A percentile compares a stretch with the other conserved stretches of the same genome.
These are phyloP conservation scores for Furcasterigmium furcatum DNA, from an alignment of 2,329 filamentous ascomycete species.

Conservation along the genomic window DNA sequence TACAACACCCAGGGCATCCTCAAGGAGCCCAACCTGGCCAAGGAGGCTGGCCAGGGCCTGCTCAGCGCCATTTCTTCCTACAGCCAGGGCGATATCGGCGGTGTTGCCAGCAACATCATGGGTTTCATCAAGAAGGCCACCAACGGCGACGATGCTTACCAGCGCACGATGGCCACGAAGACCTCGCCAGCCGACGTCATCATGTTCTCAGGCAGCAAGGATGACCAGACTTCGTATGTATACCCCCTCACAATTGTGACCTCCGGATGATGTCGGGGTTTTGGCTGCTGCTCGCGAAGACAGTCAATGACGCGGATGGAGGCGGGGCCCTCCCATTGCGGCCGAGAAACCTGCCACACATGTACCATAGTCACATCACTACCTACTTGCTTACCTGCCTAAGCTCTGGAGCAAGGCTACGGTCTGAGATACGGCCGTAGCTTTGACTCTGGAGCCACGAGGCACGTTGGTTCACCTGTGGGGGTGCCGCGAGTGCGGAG, in stretches of 20 bases:
- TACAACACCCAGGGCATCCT: constrained; percentile 78
- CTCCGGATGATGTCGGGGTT: too few species aligned
- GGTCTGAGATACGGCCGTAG: too few species aligned
- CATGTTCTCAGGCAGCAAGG: constrained; percentile 97
- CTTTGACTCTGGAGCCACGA: too few species aligned
- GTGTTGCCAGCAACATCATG: constrained; percentile 78
- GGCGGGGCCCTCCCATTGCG: too few species aligned
- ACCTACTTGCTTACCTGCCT: too few species aligned
- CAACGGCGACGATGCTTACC: constrained; percentile 71
- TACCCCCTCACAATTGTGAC: neutral
- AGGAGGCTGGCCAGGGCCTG: constrained; percentile 72
- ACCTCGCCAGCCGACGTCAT: constrained; percentile 94
- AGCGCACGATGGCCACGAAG: constrained; percentile 82
- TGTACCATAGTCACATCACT: too few species aligned
- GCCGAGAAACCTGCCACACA: too few species aligned
- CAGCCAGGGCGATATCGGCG: constrained; percentile 76
- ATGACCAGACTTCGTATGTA: constrained; percentile 80
- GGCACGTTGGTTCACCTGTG: too few species aligned
- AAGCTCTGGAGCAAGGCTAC: too few species aligned
- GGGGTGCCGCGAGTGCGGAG: too few species aligned
- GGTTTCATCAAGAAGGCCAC: constrained; percentile 80
- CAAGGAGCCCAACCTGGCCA: constrained; percentile 78
- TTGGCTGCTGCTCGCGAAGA: too few species aligned
- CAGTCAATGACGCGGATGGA: too few species aligned
- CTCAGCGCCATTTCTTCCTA: constrained; percentile 74